These are phyloP conservation scores for Echinochloa phyllopogon DNA, from an alignment of 176 grass and related monocot genomes.

Conservation along the genomic window DNA sequence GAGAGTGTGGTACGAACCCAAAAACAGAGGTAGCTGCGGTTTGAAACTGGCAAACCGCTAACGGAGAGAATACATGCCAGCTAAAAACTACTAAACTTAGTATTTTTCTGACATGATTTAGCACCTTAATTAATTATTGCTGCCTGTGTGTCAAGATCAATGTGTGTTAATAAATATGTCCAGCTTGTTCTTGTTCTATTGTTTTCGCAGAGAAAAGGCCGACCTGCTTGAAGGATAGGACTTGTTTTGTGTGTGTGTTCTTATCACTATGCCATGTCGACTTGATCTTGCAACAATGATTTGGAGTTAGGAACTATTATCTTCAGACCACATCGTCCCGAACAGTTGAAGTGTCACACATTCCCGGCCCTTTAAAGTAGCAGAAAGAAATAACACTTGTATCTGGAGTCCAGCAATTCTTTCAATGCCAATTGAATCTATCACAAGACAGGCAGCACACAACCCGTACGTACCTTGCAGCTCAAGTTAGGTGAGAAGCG, in stretches of 20 bases:
- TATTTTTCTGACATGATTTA: not conserved
- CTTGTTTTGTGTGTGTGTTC: not conserved
- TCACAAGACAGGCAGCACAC: not conserved
- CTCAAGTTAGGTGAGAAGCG: conserved; percentile 11
- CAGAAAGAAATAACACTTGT: not conserved
- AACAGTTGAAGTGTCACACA: conserved; percentile 1
- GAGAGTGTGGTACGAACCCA: not conserved
- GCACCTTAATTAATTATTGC: not conserved
- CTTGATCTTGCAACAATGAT: not conserved
- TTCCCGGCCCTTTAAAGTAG: not conserved
- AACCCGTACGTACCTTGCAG: not conserved
- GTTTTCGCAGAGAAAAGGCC: not conserved
- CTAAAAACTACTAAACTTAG: not conserved
- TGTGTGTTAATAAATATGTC: not conserved
- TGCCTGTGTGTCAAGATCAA: not conserved
- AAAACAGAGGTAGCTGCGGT: conserved; percentile 18
- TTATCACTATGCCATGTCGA: not conserved
- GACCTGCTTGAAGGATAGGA: not conserved
- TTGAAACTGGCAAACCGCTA: not conserved
- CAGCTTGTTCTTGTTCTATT: conserved; percentile 13
- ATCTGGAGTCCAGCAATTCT: not conserved
- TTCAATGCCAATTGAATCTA: not conserved
- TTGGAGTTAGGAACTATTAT: not conserved
- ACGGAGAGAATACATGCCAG: not conserved
- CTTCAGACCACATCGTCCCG: not conserved